phyloP scores from a whole-genome alignment of 2,329 filamentous ascomycete genomes.

The Fusarium burgessii region DNA sequence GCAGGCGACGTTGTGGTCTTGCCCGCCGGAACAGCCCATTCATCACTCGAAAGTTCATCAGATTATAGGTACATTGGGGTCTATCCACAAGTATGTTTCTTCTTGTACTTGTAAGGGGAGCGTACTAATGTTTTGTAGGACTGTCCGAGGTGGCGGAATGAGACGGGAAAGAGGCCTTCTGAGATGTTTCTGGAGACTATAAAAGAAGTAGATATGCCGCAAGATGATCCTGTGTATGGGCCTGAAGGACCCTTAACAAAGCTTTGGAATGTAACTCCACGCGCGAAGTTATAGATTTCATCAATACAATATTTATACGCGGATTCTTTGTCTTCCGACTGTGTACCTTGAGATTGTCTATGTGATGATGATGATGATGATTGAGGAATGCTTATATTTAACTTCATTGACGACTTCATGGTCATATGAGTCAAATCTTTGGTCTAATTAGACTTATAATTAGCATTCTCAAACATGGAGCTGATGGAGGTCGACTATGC shows the following conservation, averaged over 20 bases:
- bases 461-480: no score
- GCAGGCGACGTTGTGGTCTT: neutral
- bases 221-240: neutral
- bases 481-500: no score
- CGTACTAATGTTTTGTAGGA: rapidly evolving
- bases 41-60: neutral
- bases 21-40: neutral
- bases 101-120: rapidly evolving
- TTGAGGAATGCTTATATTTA: no score
- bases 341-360: no score
- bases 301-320: neutral
- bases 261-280: rapidly evolving
- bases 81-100: neutral
- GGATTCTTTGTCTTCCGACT: no score
- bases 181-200: rapidly evolving
- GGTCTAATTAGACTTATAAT: no score
- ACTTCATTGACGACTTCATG: no score
- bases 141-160: neutral
- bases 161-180: neutral
- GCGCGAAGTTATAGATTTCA: neutral
- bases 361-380: no score
- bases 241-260: rapidly evolving
- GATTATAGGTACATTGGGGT: neutral
- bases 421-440: no score
- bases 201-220: rapidly evolving